Conservation (phyloP, 441 rosid species). For the Metrosideros polymorpha region DNA sequence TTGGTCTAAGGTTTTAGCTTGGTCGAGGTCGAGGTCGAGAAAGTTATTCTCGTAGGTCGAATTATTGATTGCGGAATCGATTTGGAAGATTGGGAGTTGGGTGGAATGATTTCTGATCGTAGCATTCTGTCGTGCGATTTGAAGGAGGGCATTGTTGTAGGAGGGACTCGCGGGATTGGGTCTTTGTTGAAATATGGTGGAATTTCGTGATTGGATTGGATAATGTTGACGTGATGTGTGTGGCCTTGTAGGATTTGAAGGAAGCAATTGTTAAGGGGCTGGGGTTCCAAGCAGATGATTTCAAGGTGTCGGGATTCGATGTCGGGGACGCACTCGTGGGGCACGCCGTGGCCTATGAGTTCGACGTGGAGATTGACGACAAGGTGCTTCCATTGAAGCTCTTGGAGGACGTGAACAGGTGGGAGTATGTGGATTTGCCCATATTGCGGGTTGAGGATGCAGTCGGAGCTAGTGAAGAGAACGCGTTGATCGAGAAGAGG, state of each 20-base stretch:
- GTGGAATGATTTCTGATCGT: background rate
- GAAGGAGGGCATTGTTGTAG: background rate
- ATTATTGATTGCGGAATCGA: background rate
- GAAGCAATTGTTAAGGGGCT: constrained; percentile 75
- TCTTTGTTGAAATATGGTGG: background rate
- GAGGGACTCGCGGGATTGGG: background rate
- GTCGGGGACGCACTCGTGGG: constrained; percentile 73
- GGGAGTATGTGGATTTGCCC: constrained; percentile 86
- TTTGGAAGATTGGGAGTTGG: background rate
- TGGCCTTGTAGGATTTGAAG: constrained; percentile 61
- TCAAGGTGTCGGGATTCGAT: constrained; percentile 72
- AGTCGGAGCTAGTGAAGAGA: constrained; percentile 7
- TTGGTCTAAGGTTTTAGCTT: background rate
- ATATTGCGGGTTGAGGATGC: constrained; percentile 43
- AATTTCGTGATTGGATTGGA: background rate
- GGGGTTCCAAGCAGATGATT: constrained; percentile 66
- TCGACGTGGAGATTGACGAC: constrained; percentile 60
- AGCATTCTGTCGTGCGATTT: background rate
- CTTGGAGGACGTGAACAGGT: constrained; percentile 75
- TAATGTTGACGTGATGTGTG: background rate
- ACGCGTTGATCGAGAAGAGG: constrained; percentile 27
- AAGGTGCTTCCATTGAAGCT: constrained; percentile 68
- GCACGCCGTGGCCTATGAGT: constrained; percentile 76
- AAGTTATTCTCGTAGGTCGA: background rate
- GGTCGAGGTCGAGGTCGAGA: background rate